Evolutionary conservation across 352 stramenopile genomes (phyloP), one percentile per base, ranked within the genome.

Genomic region (Phytophthora nicotianae): DNA sequence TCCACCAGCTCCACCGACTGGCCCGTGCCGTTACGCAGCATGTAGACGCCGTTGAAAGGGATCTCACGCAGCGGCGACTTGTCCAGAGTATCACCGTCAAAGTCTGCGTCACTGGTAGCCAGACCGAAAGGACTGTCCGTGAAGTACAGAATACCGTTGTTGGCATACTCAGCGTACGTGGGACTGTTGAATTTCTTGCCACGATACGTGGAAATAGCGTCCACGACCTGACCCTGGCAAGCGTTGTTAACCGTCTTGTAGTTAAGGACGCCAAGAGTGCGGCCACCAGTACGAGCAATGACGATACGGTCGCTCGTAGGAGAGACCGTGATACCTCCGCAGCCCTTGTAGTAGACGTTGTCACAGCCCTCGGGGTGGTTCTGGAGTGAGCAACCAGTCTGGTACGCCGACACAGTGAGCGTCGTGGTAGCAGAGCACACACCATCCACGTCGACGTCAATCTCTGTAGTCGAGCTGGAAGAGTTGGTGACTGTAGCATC

Each of bases 101-200:
- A 79, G 56, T 91, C 82, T 0, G 63, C 72, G 2, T 76, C 67
- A 38, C 75, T 77, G 7, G 68, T 88, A 20, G 84, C 84, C 14
- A 93, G 69, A 33, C 81, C 84, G 41, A 93, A 91, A 5, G 84
- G 84, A 49, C 80, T 90, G 67, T 93, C 84, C 1, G 79, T 88
- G 58, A 93, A 93, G 74, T 90, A 93, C 11, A 93, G 58, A 62
- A 89, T 77, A 16, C 84, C 84, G 19, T 69, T 83, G 35, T 62
- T 65, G 17, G 77, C 70, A 55, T 85, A 93, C 70, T 89, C 82
- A 13, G 75, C 79, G 58, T 86, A 88, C 21, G 78, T 80, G 4
- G 84, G 84, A 29, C 81, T 87, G 69, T 93, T 93, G 58, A 93
- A 91, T 52, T 85, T 83, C 63, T 86, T 84, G 55, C 84, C 84